Base-by-base conservation (phyloP, 768 basidiomycete genomes). In the Neoboletus brunneissimus region DNA sequence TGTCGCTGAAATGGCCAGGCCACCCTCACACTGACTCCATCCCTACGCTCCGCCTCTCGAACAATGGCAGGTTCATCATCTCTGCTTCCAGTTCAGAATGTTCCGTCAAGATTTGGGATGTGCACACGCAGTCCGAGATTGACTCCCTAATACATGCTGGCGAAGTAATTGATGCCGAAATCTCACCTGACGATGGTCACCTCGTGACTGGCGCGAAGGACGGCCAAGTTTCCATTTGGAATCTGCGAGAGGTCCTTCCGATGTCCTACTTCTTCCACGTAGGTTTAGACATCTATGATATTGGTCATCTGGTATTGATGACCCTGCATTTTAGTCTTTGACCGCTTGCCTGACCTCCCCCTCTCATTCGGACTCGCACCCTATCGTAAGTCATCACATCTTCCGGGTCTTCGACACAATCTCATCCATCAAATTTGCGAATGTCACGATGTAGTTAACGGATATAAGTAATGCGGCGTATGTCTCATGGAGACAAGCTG, bases 71-170 rank as follows among this genome's bases (percentile, higher is more conserved):
- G 35, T 67, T 66, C 41, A 46, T 67, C 10, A 12, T 61, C 23
- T 64, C 65, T 38, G 65, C 58, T 20, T 66, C 65, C 8, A 31
- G 20, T 13, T 66, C 54, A 23, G 61, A 58, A 40, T 31, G 35
- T 44, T 47, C 3, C 7, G n/a, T 58, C 57, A 67, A 55, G 43
- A 50, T 66, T 27, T 67, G 62, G 65, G 59, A 67, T 42, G 34
- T 35, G 9, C 53, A 48, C 5, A 51, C 53, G 3, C 51, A 7
- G 7, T 46, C 51, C 11, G 38, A 57, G 35, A 50, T 66, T 18
- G 23, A 20, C 16, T 49, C 35, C 31, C 62, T 66, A 11, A 4
- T 16, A 42, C 58, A 66, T 43, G 4, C 34, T 0, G 8, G 47
- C 15, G 65, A 59, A 15, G 37, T 67, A 3, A 20, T 56, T n/a